Percentiles rank a stretch among this genome's conserved stretches.
These are phyloP conservation scores for Suhomyces prunicola DNA, from an alignment of 805 yeast genomes.

Conservation along the genomic window DNA sequence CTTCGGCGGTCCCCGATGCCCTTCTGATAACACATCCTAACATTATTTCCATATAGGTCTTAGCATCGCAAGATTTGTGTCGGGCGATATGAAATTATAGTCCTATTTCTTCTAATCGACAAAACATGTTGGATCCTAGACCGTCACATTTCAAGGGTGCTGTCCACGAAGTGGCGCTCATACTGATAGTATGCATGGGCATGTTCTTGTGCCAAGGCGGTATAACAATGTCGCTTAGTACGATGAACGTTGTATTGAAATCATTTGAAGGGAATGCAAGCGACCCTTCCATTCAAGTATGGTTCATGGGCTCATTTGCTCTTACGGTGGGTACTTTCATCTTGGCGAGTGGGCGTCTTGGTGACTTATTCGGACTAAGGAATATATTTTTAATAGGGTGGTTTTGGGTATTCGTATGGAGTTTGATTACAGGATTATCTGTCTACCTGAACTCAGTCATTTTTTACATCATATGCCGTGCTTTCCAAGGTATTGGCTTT, in stretches of 20 bases:
- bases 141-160: constrained; percentile 17
- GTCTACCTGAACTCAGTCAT: constrained; percentile 46
- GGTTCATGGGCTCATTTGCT: constrained; percentile 74
- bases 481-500: constrained; percentile 63
- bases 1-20: not conserved
- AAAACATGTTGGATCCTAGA: constrained; percentile 6
- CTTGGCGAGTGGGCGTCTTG: constrained; percentile 63
- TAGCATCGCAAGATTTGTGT: not conserved
- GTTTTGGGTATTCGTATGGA: constrained; percentile 54
- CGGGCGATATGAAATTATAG: not conserved
- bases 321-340: constrained; percentile 73
- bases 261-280: constrained; percentile 16
- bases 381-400: constrained; percentile 54
- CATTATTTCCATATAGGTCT: not conserved
- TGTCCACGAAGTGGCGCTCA: constrained; percentile 24
- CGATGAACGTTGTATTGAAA: constrained; percentile 34
- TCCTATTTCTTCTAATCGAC: not conserved
- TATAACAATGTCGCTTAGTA: constrained; percentile 35
- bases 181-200: constrained; percentile 25
- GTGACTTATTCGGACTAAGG: constrained; percentile 69
- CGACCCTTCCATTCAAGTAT: constrained; percentile 9
- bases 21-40: not conserved
- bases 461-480: constrained; percentile 46
- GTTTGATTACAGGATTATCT: constrained; percentile 57
- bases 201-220: constrained; percentile 38